A percentile compares a stretch with the other conserved stretches of the same genome.
Conservation (phyloP, 2,329 filamentous ascomycete species). For the Aureobasidium sp. region DNA sequence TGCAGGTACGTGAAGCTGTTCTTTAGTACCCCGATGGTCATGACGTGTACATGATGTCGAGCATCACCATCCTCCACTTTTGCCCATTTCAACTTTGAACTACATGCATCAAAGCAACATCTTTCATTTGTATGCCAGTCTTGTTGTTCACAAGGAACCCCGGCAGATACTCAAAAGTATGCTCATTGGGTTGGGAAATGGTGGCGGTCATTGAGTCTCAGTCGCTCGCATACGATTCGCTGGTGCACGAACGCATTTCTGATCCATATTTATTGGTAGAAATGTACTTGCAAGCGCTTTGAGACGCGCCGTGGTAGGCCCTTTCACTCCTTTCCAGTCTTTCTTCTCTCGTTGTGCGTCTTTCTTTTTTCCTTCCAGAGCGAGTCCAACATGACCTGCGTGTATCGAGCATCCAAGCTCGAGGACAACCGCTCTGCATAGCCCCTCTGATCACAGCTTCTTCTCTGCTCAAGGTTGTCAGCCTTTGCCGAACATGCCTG, state of each 20-base stretch:
- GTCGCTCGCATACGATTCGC: too few species aligned
- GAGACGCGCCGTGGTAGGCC: not conserved
- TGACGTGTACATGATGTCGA: not conserved
- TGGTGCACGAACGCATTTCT: too few species aligned
- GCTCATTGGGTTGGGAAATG: too few species aligned
- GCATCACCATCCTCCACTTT: not conserved
- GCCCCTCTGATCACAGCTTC: too few species aligned
- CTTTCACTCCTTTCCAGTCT: not conserved
- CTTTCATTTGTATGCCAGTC: not conserved
- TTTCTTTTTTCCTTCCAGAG: not conserved
- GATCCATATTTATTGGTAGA: not conserved
- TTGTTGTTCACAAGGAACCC: not conserved
- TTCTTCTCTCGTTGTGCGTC: not conserved
- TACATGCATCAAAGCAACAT: not conserved
- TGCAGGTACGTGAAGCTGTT: conserved; percentile 5
- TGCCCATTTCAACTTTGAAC: not conserved
- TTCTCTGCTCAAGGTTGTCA: too few species aligned
- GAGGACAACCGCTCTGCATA: not conserved
- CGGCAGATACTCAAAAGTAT: too few species aligned
- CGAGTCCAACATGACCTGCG: not conserved
- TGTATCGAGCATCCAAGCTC: not conserved
- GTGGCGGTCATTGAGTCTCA: too few species aligned
- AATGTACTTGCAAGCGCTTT: not conserved
- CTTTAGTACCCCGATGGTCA: not conserved
- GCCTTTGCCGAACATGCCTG: not conserved